Conservation (phyloP, 805 yeast species). For the Aciculoconidium aculeatum region DNA sequence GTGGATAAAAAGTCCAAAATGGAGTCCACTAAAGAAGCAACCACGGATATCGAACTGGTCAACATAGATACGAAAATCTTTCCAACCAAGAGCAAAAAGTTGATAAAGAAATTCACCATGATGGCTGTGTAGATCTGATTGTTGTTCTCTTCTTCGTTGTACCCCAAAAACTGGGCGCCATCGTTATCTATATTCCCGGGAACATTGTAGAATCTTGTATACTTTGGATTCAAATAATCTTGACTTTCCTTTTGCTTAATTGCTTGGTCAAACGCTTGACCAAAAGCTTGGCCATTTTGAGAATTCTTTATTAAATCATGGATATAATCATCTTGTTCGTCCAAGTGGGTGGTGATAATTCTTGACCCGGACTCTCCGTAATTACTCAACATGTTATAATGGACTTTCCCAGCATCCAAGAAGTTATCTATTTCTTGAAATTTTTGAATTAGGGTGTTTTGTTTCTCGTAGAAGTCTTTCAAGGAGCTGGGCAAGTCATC, state of each 20-base stretch:
- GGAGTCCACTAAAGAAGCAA: conserved; percentile 75
- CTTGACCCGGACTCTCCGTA: conserved; percentile 37
- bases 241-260: no score
- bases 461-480: conserved; percentile 44
- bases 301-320: neutral
- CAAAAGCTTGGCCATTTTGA: neutral
- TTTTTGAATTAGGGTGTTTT: conserved; percentile 54
- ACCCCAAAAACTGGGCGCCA: conserved; percentile 50
- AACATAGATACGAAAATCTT: conserved; percentile 55
- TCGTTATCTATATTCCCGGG: conserved; percentile 61
- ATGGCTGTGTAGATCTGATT: conserved; percentile 54
- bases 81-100: conserved; percentile 53
- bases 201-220: conserved; percentile 33
- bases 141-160: conserved; percentile 37
- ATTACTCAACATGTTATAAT: conserved; percentile 54
- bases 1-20: conserved; percentile 70
- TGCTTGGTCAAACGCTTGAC: conserved; percentile 1
- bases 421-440: conserved; percentile 57
- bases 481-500: conserved; percentile 3
- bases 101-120: conserved; percentile 55
- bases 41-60: conserved; percentile 66
- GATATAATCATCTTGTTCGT: no score
- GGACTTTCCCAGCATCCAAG: conserved; percentile 63
- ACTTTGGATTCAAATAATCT: conserved; percentile 18
- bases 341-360: conserved; percentile 16